Conservation (phyloP, 2,329 filamentous ascomycete genomes). For the Penicillium freii region DNA sequence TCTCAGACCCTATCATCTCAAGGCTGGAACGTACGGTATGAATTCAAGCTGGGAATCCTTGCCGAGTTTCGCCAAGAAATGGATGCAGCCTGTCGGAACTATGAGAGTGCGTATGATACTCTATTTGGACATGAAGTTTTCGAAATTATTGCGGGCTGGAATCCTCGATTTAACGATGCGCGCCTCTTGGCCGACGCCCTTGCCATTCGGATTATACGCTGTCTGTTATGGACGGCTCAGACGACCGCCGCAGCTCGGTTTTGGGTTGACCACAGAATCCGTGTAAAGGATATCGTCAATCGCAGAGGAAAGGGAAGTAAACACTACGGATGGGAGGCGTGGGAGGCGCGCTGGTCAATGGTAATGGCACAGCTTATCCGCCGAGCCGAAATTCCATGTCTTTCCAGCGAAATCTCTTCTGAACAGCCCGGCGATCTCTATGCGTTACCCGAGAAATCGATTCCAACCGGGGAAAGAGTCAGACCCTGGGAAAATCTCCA, state of each 20-base stretch:
- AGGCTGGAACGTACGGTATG: conserved; percentile 91
- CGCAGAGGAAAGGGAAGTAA: conserved; percentile 78
- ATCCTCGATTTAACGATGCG: conserved; percentile 86
- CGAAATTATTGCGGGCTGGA: conserved; percentile 87
- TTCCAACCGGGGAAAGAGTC: conserved; percentile 50
- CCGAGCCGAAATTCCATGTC: conserved; percentile 51
- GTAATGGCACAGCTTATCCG: conserved; percentile 61
- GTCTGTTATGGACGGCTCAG: conserved; percentile 75
- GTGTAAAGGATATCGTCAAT: conserved; percentile 74
- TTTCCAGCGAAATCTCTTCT: conserved; percentile 29
- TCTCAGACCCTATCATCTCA: conserved; percentile 80
- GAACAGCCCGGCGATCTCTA: conserved; percentile 28
- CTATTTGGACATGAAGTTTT: conserved; percentile 80
- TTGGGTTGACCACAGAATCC: conserved; percentile 75
- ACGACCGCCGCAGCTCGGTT: conserved; percentile 75
- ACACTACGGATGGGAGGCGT: conserved; percentile 92
- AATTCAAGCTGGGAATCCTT: conserved; percentile 88
- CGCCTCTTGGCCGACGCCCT: conserved; percentile 80
- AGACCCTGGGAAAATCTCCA: conserved; percentile 60
- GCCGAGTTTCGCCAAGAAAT: conserved; percentile 92
- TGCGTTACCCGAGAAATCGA: conserved; percentile 51
- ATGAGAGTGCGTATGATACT: conserved; percentile 81
- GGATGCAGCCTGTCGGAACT: conserved; percentile 80
- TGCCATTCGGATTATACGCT: conserved; percentile 76
- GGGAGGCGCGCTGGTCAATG: conserved; percentile 73